Percentiles rank a stretch among this genome's conserved stretches.
Evolutionary conservation across 2,329 filamentous ascomycete species (phyloP).

Genomic region (Trichoderma oligosporum): DNA sequence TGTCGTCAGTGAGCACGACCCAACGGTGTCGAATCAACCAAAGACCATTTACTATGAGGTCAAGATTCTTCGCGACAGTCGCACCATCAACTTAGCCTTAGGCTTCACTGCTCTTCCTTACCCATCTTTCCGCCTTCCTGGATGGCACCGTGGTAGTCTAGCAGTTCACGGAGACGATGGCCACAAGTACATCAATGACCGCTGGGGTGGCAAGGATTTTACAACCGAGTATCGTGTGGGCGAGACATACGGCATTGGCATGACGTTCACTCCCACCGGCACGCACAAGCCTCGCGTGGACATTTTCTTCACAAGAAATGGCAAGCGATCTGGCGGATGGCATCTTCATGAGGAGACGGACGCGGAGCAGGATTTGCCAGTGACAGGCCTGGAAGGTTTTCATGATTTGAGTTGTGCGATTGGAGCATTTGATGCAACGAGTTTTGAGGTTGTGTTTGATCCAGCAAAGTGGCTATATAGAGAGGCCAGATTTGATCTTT

Average conservation of each 20-base stretch:
- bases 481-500: slow-evolving; percentile 19
- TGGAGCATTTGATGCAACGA: slow-evolving; percentile 65
- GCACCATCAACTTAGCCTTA: slow-evolving; percentile 55
- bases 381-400: slow-evolving; percentile 65
- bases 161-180: slow-evolving; percentile 81
- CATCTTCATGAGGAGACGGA: slow-evolving; percentile 73
- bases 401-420: slow-evolving; percentile 69
- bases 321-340: slow-evolving; percentile 59
- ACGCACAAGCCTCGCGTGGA: slow-evolving; percentile 32
- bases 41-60: slow-evolving; percentile 71
- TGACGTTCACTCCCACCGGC: slow-evolving; percentile 50
- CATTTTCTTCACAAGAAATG: slow-evolving; percentile 67
- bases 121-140: slow-evolving; percentile 71
- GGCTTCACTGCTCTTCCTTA: slow-evolving; percentile 73
- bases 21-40: slow-evolving; percentile 40
- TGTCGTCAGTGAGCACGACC: slow-evolving; percentile 55
- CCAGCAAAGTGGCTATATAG: slow-evolving; percentile 55
- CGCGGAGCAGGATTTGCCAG: slow-evolving; percentile 55
- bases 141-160: slow-evolving; percentile 73
- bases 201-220: slow-evolving; percentile 68
- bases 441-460: slow-evolving; percentile 64
- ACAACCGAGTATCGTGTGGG: slow-evolving; percentile 59
- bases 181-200: slow-evolving; percentile 70
- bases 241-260: slow-evolving; percentile 68
- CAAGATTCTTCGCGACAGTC: slow-evolving; percentile 46